Percentiles rank a stretch among this genome's conserved stretches.
phyloP scores from a whole-genome alignment of 164 flowering plant genomes.

The Buxus sempervirens region DNA sequence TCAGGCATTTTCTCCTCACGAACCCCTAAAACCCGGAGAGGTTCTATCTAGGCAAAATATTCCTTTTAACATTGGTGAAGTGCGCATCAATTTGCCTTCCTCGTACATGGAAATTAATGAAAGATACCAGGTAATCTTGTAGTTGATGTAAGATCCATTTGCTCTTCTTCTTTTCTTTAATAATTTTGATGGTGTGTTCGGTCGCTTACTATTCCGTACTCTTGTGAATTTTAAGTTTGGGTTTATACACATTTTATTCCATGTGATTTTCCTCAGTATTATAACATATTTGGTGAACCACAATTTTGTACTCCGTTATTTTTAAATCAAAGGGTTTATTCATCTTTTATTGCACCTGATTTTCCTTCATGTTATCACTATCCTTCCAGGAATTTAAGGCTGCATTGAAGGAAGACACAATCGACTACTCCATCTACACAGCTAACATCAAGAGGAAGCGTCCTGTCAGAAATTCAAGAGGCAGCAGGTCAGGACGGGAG shows the following conservation, averaged over 20 bases:
- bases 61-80: slow-evolving; percentile 56
- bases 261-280: too few species aligned
- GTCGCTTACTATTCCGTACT: too few species aligned
- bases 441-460: slow-evolving; percentile 77
- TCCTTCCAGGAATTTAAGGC: slow-evolving; percentile 69
- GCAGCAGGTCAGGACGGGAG: slow-evolving; percentile 33
- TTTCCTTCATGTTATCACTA: not conserved
- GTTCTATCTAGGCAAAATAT: slow-evolving; percentile 67
- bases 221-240: too few species aligned
- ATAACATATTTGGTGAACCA: too few species aligned
- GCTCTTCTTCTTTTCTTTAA: too few species aligned
- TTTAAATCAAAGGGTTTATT: not conserved
- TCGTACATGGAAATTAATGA: slow-evolving; percentile 52
- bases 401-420: slow-evolving; percentile 82
- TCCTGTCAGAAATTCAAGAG: slow-evolving; percentile 45
- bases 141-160: not conserved
- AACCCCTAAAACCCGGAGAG: slow-evolving; percentile 75
- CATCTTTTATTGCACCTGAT: not conserved
- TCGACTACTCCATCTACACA: slow-evolving; percentile 73
- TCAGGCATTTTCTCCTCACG: slow-evolving; percentile 83
- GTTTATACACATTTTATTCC: too few species aligned
- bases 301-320: too few species aligned
- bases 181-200: not conserved
- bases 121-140: slow-evolving; percentile 77
- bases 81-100: slow-evolving; percentile 40